These are phyloP conservation scores for Monosporascus sp. DNA, from an alignment of 2,329 filamentous ascomycete genomes.

Conservation along the genomic window DNA sequence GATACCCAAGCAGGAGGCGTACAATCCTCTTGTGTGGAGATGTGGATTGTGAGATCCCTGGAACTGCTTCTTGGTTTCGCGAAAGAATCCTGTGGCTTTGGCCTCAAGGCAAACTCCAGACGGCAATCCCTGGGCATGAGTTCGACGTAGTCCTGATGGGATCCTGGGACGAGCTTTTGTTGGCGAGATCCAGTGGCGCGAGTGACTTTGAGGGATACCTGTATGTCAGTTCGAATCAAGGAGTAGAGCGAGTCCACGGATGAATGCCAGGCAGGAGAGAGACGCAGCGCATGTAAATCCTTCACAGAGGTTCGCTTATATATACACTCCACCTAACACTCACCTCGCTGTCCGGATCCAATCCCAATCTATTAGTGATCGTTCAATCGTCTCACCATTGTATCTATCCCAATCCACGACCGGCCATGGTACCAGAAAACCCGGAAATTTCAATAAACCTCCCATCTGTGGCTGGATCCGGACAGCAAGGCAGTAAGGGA, in stretches of 20 bases:
- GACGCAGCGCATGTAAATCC: conserved; percentile 25
- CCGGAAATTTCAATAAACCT: conserved; percentile 22
- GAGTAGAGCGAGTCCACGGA: conserved; percentile 14
- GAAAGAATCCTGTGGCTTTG: neutral
- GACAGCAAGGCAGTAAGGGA: conserved; percentile 34
- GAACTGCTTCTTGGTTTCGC: neutral
- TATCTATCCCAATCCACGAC: conserved; percentile 20
- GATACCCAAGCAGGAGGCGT: too few relatives aligned
- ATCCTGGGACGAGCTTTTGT: neutral
- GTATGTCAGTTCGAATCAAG: conserved; percentile 13
- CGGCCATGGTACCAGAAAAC: conserved; percentile 24
- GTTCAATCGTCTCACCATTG: conserved; percentile 24
- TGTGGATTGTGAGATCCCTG: neutral
- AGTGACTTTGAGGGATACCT: neutral
- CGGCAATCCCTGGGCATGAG: too few relatives aligned
- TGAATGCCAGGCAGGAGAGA: conserved; percentile 16
- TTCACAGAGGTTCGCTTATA: conserved; percentile 43
- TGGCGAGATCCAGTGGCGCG: neutral
- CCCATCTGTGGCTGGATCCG: conserved; percentile 29
- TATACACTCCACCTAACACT: conserved; percentile 46
- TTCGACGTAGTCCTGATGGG: neutral
- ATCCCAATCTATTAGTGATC: conserved; percentile 31
- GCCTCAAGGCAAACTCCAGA: neutral
- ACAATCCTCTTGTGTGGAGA: neutral
- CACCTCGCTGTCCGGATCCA: conserved; percentile 49